These are phyloP conservation scores for Nothopassalora personata DNA, from an alignment of 2,329 filamentous ascomycete genomes.

Conservation along the genomic window DNA sequence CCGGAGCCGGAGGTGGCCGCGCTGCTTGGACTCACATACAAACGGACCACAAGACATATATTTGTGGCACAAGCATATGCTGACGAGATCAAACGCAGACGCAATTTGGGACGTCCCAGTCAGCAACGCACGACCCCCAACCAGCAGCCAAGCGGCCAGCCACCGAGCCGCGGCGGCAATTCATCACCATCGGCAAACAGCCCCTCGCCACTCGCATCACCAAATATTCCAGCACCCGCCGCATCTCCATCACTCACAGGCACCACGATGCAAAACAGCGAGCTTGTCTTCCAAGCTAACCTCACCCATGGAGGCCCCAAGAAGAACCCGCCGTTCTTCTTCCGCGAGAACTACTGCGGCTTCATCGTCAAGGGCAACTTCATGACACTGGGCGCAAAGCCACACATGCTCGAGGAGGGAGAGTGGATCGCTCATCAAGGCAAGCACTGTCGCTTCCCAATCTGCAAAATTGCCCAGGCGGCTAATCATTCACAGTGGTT, in stretches of 20 bases:
- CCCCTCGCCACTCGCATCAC: slow-evolving; percentile 26
- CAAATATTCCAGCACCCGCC: slow-evolving; percentile 28
- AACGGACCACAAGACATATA: background rate
- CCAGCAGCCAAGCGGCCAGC: slow-evolving; percentile 9
- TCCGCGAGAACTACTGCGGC: slow-evolving; percentile 68
- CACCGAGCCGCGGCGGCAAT: slow-evolving; percentile 30
- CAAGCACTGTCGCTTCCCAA: slow-evolving; percentile 39
- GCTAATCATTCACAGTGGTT: slow-evolving; percentile 57
- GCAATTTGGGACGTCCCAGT: slow-evolving; percentile 29
- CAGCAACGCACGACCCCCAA: slow-evolving; percentile 22
- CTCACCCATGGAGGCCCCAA: slow-evolving; percentile 16
- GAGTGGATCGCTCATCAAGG: slow-evolving; percentile 96
- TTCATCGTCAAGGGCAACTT: slow-evolving; percentile 97
- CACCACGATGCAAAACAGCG: slow-evolving; percentile 64
- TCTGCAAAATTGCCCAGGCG: background rate
- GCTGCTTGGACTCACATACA: background rate
- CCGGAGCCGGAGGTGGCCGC: background rate
- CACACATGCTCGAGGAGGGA: slow-evolving; percentile 86
- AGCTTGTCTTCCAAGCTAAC: slow-evolving; percentile 42
- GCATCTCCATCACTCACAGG: slow-evolving; percentile 37
- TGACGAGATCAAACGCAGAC: slow-evolving; percentile 20
- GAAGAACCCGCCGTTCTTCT: slow-evolving; percentile 57
- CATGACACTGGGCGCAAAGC: slow-evolving; percentile 87
- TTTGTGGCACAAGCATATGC: background rate
- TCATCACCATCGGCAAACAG: slow-evolving; percentile 31